phyloP scores from a whole-genome alignment of 306 rosid species.

The Vigna hirtella region DNA sequence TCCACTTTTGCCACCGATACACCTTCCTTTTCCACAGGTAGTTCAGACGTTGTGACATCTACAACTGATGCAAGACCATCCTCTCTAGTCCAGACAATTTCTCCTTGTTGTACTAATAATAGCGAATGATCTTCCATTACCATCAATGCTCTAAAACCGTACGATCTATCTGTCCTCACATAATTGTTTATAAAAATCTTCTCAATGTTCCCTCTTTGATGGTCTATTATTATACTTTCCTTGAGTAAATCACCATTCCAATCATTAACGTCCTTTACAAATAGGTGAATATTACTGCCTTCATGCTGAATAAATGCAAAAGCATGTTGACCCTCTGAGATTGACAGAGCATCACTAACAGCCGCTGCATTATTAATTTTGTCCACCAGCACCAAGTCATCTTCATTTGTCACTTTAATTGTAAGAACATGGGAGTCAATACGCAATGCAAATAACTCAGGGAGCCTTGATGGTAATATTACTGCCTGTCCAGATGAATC shows the following conservation, averaged over 20 bases:
- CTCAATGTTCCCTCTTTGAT: slow-evolving; percentile 73
- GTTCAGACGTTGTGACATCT: slow-evolving; percentile 82
- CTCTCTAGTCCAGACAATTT: slow-evolving; percentile 94
- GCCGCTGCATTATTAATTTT: slow-evolving; percentile 63
- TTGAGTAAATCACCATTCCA: slow-evolving; percentile 73
- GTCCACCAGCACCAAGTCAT: slow-evolving; percentile 72
- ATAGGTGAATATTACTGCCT: slow-evolving; percentile 65
- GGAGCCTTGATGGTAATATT: slow-evolving; percentile 75
- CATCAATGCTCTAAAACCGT: slow-evolving; percentile 92
- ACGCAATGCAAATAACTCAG: slow-evolving; percentile 72
- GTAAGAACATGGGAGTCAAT: slow-evolving; percentile 54
- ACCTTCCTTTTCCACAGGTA: slow-evolving; percentile 87
- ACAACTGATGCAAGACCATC: slow-evolving; percentile 98
- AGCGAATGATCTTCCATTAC: slow-evolving; percentile 98
- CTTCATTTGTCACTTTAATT: slow-evolving; percentile 68
- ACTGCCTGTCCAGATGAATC: slow-evolving; percentile 62
- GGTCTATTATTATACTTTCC: slow-evolving; percentile 75
- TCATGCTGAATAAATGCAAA: slow-evolving; percentile 76
- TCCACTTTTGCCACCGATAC: slow-evolving; percentile 94
- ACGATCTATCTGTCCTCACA: slow-evolving; percentile 84
- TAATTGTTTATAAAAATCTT: slow-evolving; percentile 84
- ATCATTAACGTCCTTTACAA: slow-evolving; percentile 69
- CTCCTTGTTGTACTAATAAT: slow-evolving; percentile 91
- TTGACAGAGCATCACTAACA: slow-evolving; percentile 73
- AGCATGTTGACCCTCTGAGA: slow-evolving; percentile 78